Percentiles rank a stretch among this genome's conserved stretches.
Evolutionary conservation across 495 filamentous ascomycete species (phyloP).

Genomic region (Ramalina intermedia): DNA sequence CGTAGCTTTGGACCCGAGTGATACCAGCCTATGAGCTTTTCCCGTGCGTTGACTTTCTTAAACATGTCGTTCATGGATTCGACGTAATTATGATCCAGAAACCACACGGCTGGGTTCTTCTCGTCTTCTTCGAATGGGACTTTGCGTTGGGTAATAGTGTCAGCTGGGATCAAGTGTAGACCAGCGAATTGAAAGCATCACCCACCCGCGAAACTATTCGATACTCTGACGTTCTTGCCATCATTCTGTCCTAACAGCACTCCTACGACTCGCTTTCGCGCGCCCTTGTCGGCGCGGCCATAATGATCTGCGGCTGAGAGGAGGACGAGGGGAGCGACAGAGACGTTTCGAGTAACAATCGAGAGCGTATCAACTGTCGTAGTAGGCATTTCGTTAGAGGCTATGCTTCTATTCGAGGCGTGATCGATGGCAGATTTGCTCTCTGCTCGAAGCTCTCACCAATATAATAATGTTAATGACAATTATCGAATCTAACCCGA

Average conservation of each 20-base stretch:
- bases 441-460: no score
- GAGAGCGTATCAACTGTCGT: conserved; percentile 91
- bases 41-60: conserved; percentile 98
- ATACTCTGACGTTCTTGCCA: conserved; percentile 87
- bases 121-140: conserved; percentile 99
- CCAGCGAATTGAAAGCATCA: conserved; percentile 5
- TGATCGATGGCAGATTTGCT: no score
- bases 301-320: conserved; percentile 98
- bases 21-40: conserved; percentile 99
- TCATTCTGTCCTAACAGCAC: conserved; percentile 92
- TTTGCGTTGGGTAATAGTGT: conserved; percentile 22
- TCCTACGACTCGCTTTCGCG: conserved; percentile 86
- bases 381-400: conserved; percentile 51
- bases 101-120: conserved; percentile 97
- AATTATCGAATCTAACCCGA: no score
- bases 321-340: conserved; percentile 92
- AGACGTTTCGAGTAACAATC: conserved; percentile 82
- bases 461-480: no score
- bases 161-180: background rate
- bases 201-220: conserved; percentile 95
- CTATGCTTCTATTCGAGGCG: no score
- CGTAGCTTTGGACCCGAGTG: conserved; percentile 95
- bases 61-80: conserved; percentile 99
- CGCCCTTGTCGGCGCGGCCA: conserved; percentile 80
- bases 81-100: conserved; percentile 97